phyloP scores from a whole-genome alignment of 2,329 filamentous ascomycete genomes.

The Malbranchea zuffiana region DNA sequence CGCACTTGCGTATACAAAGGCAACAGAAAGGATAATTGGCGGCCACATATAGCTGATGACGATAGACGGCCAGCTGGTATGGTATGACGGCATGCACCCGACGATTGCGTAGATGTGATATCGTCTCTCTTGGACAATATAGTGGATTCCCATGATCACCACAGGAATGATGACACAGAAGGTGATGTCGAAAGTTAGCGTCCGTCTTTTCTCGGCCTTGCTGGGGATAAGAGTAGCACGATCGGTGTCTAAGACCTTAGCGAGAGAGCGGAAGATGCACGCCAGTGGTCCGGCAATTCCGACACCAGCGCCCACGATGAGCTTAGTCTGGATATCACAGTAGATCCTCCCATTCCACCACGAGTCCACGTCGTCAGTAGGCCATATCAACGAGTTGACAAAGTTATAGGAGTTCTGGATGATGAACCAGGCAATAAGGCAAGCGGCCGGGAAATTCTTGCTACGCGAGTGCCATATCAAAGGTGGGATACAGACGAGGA shows the following conservation, averaged over 20 bases:
- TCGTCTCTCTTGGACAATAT: conserved; percentile 48
- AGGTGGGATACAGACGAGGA: conserved; percentile 46
- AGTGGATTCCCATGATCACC: conserved; percentile 46
- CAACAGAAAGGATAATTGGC: conserved; percentile 43
- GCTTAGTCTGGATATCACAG: conserved; percentile 54
- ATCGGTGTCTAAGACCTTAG: conserved; percentile 50
- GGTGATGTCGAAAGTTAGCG: conserved; percentile 41
- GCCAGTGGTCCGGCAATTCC: conserved; percentile 43
- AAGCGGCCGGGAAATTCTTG: conserved; percentile 49
- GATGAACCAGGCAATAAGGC: conserved; percentile 46
- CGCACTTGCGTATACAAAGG: conserved; percentile 47
- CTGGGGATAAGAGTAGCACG: conserved; percentile 43
- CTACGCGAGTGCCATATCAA: conserved; percentile 51
- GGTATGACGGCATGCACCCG: conserved; percentile 47
- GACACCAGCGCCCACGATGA: conserved; percentile 44
- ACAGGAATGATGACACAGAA: conserved; percentile 48
- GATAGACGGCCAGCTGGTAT: conserved; percentile 48
- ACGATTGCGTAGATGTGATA: conserved; percentile 49
- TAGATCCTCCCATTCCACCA: conserved; percentile 51
- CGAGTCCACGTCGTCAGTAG: conserved; percentile 41
- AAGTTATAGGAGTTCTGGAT: conserved; percentile 48
- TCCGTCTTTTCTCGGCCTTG: conserved; percentile 37
- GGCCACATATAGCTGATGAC: conserved; percentile 48
- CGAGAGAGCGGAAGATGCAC: conserved; percentile 51
- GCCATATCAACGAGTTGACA: conserved; percentile 56